Base-by-base conservation (phyloP, 2,329 filamentous ascomycete species). In the Hypomyces rosellus region DNA sequence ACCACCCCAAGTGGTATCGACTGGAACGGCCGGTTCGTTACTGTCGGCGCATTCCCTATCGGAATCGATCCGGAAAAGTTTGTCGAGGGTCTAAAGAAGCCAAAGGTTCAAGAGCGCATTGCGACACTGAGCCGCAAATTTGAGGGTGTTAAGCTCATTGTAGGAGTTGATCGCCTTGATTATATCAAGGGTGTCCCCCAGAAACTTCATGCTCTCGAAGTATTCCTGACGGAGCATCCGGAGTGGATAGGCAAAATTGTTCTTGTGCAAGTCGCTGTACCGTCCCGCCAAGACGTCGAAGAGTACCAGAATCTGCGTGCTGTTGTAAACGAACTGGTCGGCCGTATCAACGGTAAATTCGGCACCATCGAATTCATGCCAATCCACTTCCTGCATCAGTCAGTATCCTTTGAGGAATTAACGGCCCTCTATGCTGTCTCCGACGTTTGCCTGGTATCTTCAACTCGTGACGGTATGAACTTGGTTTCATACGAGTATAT, bases 131-230 rank as follows among this genome's bases (percentile, higher is more conserved):
- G 88, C 63, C 85, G 87, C 64, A 96, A 96, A 69, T 99, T 97
- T 63, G 86, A 95, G 58, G 92, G 91, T 43, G 89, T 96, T 61
- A 96, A 96, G 73, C 80, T 97, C 57, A 95, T 99, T 61, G 92
- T 97, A 36, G 92, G 93, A 55, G 93, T 97, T 46, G 93, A 99
- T 67, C 88, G 93, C 45, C 80, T 97, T 46, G 93, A 99, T 70
- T 97, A 99, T 71, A 97, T 97, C 81, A 97, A 97, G 73, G 93
- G 93, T 55, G 91, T 99, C 9, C 93, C 93, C 0, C 93, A 99
- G 70, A 99, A 99, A 69, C 76, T 99, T 9, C 93, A 97, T 63
- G 92, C 93, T 2, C 81, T 97, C 39, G 93, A 99, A 68, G 89
- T 97, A 4, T 97, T 99, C 74, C 75, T 99, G 33, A 95, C 90